Evolutionary conservation across 2,329 filamentous ascomycete species (phyloP), one percentile per base, ranked within the genome.

Genomic region (Colletotrichum euphorbiae): DNA sequence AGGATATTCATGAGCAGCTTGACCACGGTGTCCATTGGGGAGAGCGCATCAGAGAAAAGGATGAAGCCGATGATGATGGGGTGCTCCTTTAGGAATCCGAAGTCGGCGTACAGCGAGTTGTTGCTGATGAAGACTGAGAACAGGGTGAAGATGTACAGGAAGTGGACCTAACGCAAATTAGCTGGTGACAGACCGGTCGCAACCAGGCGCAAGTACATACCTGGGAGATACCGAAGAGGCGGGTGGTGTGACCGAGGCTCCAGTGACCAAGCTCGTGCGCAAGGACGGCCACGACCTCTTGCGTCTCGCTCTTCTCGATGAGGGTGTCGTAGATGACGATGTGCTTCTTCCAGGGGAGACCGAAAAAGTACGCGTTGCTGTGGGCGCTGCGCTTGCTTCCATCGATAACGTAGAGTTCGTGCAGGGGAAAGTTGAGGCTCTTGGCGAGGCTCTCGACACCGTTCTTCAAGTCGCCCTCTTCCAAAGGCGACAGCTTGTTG

Each of bases 71-170:
- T 93, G 78, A 99, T 94, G 78, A 97, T 97, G 63, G 96, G 96
- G 76, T 91, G 89, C 75, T 95, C 86, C 48, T 85, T 87, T 77
- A 88, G 80, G 82, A 99, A 99, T 46, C 96, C 97, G 77, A 99
- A 99, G 66, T 93, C 90, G 69, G 91, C 84, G 82, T 97, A 99
- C 21, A 99, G 84, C 12, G 93, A 97, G 74, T 86, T 85, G 85
- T 99, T 99, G 86, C 97, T 93, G 83, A 99, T 92, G 81, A 99
- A 99, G 75, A 96, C 92, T 36, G 94, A 97, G 86, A 99, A 99
- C 40, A 99, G 88, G 24, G 93, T 88, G 76, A 99, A 99, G 74
- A 98, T 93, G 83, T 97, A 98, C 84, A 99, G 94, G 77, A 98
- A 90, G 79, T 99, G 96, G 73, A 90, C 89, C 90, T 97, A 79